Evolutionary conservation across 2,329 filamentous ascomycete genomes (phyloP).

Genomic region (Fusarium chlamydosporum): DNA sequence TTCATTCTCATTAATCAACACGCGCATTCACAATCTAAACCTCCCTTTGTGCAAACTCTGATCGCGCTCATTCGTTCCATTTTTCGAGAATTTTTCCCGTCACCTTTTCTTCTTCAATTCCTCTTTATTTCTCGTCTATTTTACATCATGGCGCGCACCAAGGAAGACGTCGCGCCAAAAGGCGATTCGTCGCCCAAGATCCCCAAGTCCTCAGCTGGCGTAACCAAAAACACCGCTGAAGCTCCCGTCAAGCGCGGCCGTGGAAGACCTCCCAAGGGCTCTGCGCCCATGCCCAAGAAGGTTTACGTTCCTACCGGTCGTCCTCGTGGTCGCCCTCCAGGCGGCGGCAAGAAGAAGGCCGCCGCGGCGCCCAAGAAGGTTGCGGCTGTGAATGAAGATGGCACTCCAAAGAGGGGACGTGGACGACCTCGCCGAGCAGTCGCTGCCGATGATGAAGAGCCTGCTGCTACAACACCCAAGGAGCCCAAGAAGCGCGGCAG

Average conservation of each 20-base stretch:
- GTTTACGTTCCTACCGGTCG: slow-evolving; percentile 59
- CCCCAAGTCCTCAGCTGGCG: slow-evolving; percentile 54
- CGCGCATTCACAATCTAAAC: slow-evolving; percentile 12
- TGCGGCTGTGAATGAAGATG: slow-evolving; percentile 17
- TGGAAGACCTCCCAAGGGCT: slow-evolving; percentile 60
- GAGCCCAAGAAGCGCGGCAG: slow-evolving; percentile 51
- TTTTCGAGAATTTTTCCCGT: slow-evolving; percentile 34
- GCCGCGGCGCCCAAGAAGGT: slow-evolving; percentile 28
- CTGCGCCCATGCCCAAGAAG: slow-evolving; percentile 46
- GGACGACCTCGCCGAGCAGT: slow-evolving; percentile 53
- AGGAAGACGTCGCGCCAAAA: slow-evolving; percentile 49
- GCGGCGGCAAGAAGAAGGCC: slow-evolving; percentile 53
- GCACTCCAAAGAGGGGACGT: slow-evolving; percentile 37
- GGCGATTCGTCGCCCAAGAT: slow-evolving; percentile 40
- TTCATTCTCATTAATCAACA: slow-evolving; percentile 18
- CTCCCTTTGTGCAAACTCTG: not conserved
- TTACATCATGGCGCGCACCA: slow-evolving; percentile 54
- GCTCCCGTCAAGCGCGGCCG: slow-evolving; percentile 54
- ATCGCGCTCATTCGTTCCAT: slow-evolving; percentile 12
- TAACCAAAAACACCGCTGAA: slow-evolving; percentile 59
- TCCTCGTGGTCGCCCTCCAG: slow-evolving; percentile 65
- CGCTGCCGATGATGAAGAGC: slow-evolving; percentile 32
- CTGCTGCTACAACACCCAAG: slow-evolving; percentile 37
- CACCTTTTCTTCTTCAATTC: slow-evolving; percentile 1
- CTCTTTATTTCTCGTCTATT: not conserved